Evolutionary conservation across 208 protist species (phyloP), one percentile per base, ranked within the genome.

Genomic region (Leishmania braziliensis): DNA sequence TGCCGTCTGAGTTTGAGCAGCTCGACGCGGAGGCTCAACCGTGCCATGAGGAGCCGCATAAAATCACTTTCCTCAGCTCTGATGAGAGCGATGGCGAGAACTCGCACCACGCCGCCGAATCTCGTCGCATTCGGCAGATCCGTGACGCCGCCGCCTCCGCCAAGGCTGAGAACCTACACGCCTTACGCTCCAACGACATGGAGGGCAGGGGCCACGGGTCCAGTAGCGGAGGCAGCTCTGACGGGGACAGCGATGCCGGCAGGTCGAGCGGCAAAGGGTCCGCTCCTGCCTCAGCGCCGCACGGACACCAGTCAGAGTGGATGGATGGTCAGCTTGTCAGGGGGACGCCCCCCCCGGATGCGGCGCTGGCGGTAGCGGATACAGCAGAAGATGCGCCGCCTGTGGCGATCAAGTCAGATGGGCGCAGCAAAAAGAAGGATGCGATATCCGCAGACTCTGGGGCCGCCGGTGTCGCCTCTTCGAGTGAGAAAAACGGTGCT

Each of bases 41-140:
- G 60, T 80, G 79, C 18, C 54, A 60, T 36, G 88, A 87, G 80
- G 80, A 82, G 83, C 82, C 75, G 66, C 94, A 96, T 87, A 80
- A 83, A 51, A 84, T 87, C 79, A 95, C 94, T 3, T 96, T 97
- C 80, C 88, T 97, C 58, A 95, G 92, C 87, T 94, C 90, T 69
- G 94, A 97, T 81, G 94, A 97, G 53, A 96, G 92, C 84, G 91
- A 96, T 75, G 89, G 77, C 36, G 91, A 91, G 78, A 91, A 96
- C 82, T 94, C 91, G 48, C 91, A 95, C 89, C 87, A 95, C 83
- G 84, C 90, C 12, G 85, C 88, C 2, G 88, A 95, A 83, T 88
- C 86, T 50, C 90, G 91, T 3, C 87, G 86, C 33, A 86, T 83
- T 39, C 77, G 82, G 65, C 75, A 86, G 36, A 79, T 78, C 18